Percentiles rank a stretch among this genome's conserved stretches.
phyloP scores from a whole-genome alignment of 78 protist species.

The Dictyostelium citrinum region DNA sequence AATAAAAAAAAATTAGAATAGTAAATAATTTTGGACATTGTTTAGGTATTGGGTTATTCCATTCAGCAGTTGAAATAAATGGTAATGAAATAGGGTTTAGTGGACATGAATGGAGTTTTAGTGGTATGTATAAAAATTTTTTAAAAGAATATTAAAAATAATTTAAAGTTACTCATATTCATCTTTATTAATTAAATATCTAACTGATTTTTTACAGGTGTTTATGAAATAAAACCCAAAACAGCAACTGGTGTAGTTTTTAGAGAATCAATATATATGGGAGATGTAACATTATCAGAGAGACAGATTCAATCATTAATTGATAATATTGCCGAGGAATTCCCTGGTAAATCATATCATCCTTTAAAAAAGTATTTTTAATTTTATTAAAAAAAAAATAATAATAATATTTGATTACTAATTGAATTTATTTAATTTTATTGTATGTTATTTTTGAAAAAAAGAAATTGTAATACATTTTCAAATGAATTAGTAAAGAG shows the following conservation, averaged over 20 bases:
- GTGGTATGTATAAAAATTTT: too few species aligned
- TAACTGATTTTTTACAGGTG: too few species aligned
- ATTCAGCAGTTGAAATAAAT: constrained; percentile 49
- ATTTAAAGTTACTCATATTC: too few species aligned
- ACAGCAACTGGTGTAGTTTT: constrained; percentile 1
- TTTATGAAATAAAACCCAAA: constrained; percentile 47
- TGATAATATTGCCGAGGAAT: constrained; percentile 32
- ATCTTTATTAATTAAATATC: too few species aligned
- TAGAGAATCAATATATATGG: constrained; percentile 32
- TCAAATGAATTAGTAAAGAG: constrained; percentile 34
- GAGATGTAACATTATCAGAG: constrained; percentile 10
- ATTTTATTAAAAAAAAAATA: not conserved
- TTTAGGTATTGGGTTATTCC: constrained; percentile 53
- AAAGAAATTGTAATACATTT: constrained; percentile 61
- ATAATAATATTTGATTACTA: not conserved
- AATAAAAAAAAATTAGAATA: not conserved
- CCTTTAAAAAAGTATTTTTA: constrained; percentile 51
- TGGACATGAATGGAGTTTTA: constrained; percentile 49
- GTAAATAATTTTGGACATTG: constrained; percentile 20
- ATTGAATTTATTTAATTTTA: not conserved
- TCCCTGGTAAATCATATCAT: constrained; percentile 40
- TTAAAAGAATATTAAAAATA: too few species aligned
- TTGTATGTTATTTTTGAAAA: too few species aligned
- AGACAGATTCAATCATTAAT: constrained; percentile 13
- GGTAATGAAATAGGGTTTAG: constrained; percentile 43